A percentile compares a stretch with the other conserved stretches of the same genome.
Evolutionary conservation across 2,329 filamentous ascomycete genomes (phyloP).

Genomic region (Arthrobotrys musiformis): DNA sequence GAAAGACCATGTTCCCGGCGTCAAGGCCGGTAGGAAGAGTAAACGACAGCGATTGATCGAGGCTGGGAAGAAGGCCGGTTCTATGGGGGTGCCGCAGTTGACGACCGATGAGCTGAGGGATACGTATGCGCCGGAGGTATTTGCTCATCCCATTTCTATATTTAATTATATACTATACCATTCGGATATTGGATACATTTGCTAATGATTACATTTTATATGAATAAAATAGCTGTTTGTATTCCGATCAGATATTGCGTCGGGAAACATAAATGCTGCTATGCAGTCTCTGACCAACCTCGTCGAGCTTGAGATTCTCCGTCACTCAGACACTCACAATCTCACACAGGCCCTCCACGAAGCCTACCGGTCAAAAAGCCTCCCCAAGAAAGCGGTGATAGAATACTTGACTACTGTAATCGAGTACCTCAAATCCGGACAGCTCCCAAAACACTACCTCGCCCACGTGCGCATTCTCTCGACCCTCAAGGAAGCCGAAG

Average conservation of each 20-base stretch:
- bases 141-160: neutral
- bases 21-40: neutral
- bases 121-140: constrained; percentile 59
- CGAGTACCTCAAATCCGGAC: constrained; percentile 62
- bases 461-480: constrained; percentile 64
- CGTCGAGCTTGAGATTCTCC: constrained; percentile 56
- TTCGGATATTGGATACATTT: no score
- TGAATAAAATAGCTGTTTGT: constrained; percentile 57
- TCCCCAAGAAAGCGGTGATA: constrained; percentile 37
- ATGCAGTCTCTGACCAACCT: constrained; percentile 58
- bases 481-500: constrained; percentile 65
- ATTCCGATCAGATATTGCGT: constrained; percentile 59
- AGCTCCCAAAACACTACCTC: constrained; percentile 62
- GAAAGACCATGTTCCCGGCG: constrained; percentile 26
- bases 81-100: constrained; percentile 55
- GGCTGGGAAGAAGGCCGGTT: constrained; percentile 22
- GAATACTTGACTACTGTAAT: constrained; percentile 61
- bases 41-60: constrained; percentile 45
- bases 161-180: no score
- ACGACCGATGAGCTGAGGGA: constrained; percentile 55
- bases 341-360: constrained; percentile 61
- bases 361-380: constrained; percentile 58
- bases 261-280: constrained; percentile 56
- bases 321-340: constrained; percentile 56
- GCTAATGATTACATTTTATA: constrained; percentile 4